These are phyloP conservation scores for Samsoniella hepiali DNA, from an alignment of 2,329 filamentous ascomycete species.

Conservation along the genomic window DNA sequence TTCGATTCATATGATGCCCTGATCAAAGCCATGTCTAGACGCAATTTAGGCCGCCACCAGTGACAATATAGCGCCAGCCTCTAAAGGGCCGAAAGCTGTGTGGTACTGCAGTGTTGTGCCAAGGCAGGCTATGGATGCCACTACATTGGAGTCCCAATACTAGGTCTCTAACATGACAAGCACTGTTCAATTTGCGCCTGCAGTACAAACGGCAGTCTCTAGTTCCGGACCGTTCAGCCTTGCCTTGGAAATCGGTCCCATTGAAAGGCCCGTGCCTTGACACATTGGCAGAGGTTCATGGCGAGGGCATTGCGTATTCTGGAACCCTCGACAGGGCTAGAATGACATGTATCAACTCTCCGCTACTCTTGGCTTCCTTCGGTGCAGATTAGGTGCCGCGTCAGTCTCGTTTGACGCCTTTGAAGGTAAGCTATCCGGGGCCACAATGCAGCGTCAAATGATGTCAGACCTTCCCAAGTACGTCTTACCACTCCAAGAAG, in stretches of 20 bases:
- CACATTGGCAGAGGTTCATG: conserved; percentile 24
- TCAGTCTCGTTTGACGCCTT: not conserved
- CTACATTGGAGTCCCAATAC: conserved; percentile 2
- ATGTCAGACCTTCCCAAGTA: not conserved
- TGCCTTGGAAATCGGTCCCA: conserved; percentile 22
- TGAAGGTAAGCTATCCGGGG: not conserved
- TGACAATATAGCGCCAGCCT: not conserved
- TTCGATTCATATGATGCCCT: conserved; percentile 15
- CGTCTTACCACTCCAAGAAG: not conserved
- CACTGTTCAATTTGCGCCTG: conserved; percentile 15
- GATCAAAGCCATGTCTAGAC: not conserved
- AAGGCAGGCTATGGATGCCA: not conserved
- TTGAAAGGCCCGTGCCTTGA: conserved; percentile 33
- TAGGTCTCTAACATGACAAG: conserved; percentile 21
- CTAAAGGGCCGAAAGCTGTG: not conserved
- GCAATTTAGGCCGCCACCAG: not conserved
- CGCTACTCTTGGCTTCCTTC: conserved; percentile 22
- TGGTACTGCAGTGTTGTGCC: conserved; percentile 4
- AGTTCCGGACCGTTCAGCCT: not conserved
- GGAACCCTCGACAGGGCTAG: not conserved
- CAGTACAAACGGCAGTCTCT: conserved; percentile 1
- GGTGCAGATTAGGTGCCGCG: not conserved
- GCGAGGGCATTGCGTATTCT: not conserved
- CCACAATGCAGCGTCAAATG: not conserved
- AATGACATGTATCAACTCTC: conserved; percentile 19